A percentile compares a stretch with the other conserved stretches of the same genome.
Evolutionary conservation across 345 rosid genomes (phyloP).

Genomic region (Erysimum cheiranthoides): DNA sequence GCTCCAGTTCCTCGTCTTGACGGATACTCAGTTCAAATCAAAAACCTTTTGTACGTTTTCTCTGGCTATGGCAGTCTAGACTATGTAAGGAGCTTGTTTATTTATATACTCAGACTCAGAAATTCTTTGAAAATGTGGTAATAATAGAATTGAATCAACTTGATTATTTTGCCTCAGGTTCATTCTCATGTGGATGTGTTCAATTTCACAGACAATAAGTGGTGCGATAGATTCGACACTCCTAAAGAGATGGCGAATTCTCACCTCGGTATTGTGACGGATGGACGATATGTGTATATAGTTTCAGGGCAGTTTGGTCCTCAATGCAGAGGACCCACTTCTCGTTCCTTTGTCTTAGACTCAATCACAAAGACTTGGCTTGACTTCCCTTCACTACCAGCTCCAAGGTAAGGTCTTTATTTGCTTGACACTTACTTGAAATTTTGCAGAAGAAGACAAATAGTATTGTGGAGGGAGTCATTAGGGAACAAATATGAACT

Average conservation of each 20-base stretch:
- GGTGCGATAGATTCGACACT: conserved; percentile 64
- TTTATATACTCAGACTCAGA: not conserved
- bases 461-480: no score
- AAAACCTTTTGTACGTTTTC: conserved; percentile 71
- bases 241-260: conserved; percentile 89
- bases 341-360: conserved; percentile 66
- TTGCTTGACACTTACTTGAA: no score
- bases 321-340: conserved; percentile 72
- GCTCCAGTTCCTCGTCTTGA: conserved; percentile 94
- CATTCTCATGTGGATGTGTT: conserved; percentile 87
- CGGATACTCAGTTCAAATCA: conserved; percentile 73
- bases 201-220: conserved; percentile 64
- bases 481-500: no score
- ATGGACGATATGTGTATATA: conserved; percentile 71
- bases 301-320: conserved; percentile 85
- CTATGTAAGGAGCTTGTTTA: conserved; percentile 52
- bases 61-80: conserved; percentile 72
- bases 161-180: conserved; percentile 52
- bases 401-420: conserved; percentile 61
- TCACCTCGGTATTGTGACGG: conserved; percentile 75
- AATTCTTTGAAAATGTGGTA: not conserved
- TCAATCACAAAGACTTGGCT: conserved; percentile 64
- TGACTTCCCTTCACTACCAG: conserved; percentile 66
- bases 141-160: not conserved
- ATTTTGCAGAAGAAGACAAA: no score